A percentile compares a stretch with the other conserved stretches of the same genome.
These are phyloP conservation scores for Blakeslea trispora DNA, from an alignment of 371 early-diverging fungal species.

Conservation along the genomic window DNA sequence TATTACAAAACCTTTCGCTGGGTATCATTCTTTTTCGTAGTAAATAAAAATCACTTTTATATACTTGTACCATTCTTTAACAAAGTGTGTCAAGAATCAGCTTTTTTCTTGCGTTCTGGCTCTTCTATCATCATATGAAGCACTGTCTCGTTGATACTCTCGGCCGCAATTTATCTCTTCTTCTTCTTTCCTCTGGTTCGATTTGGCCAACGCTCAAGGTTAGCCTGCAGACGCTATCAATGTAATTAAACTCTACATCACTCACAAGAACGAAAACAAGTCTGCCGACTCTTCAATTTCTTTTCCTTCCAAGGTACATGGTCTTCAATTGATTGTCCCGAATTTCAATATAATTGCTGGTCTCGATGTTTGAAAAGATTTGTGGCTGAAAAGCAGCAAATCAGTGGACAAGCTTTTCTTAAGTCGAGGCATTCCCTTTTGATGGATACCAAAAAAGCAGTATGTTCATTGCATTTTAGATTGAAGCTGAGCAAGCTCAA, in stretches of 20 bases:
- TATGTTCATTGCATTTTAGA: background rate
- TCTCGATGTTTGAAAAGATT: slow-evolving; percentile 14
- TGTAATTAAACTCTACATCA: slow-evolving; percentile 2
- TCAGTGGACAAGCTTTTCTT: background rate
- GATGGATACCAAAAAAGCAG: background rate
- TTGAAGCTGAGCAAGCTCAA: background rate
- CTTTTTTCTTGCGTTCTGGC: too few relatives aligned
- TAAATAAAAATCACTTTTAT: too few relatives aligned
- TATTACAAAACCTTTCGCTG: too few relatives aligned
- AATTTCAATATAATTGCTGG: slow-evolving; percentile 25
- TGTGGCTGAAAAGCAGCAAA: slow-evolving; percentile 6
- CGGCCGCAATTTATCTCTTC: background rate
- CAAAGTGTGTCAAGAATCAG: too few relatives aligned
- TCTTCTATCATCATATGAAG: too few relatives aligned
- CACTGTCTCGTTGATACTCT: background rate
- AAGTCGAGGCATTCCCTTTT: background rate
- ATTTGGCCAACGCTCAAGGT: slow-evolving; percentile 5
- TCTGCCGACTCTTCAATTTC: background rate
- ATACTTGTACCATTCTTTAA: too few relatives aligned
- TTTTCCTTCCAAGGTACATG: background rate
- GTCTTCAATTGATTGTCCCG: slow-evolving; percentile 24
- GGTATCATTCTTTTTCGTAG: too few relatives aligned
- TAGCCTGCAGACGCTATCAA: background rate
- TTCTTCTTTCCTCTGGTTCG: slow-evolving; percentile 12
- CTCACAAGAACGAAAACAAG: slow-evolving; percentile 10